phyloP scores from a whole-genome alignment of 371 early-diverging fungal genomes.

The Cokeromyces recurvatus region DNA sequence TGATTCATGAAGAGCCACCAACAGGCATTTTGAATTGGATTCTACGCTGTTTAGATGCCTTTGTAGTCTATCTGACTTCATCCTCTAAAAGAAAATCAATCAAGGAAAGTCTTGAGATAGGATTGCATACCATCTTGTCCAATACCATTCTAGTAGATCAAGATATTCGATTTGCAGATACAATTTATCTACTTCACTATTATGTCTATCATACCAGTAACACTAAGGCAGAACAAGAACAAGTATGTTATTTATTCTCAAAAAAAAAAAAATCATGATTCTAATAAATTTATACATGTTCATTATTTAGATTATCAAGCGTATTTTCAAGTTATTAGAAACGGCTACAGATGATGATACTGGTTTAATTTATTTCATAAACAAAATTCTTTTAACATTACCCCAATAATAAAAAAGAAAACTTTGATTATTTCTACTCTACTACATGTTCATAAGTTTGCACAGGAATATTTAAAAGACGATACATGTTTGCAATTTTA shows the following conservation, averaged over 20 bases:
- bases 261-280: too few species aligned
- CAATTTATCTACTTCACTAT: slow-evolving; percentile 13
- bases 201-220: slow-evolving; percentile 3
- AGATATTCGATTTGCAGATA: slow-evolving; percentile 4
- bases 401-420: too few species aligned
- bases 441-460: slow-evolving; percentile 29
- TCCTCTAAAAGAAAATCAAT: not conserved
- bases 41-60: slow-evolving; percentile 45
- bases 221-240: slow-evolving; percentile 19
- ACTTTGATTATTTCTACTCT: too few species aligned
- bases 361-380: too few species aligned
- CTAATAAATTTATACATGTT: not conserved
- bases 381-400: too few species aligned
- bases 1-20: too few species aligned
- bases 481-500: slow-evolving; percentile 34
- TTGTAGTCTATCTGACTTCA: slow-evolving; percentile 37
- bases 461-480: slow-evolving; percentile 28
- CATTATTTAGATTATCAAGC: slow-evolving; percentile 21
- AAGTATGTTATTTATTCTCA: slow-evolving; percentile 18
- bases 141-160: not conserved
- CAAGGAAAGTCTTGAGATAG: slow-evolving; percentile 4
- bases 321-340: slow-evolving; percentile 18
- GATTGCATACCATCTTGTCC: slow-evolving; percentile 7
- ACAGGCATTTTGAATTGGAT: slow-evolving; percentile 30
- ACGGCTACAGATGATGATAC: too few species aligned